These are phyloP conservation scores for Spathaspora hagerdaliae DNA, from an alignment of 805 yeast genomes.

Conservation along the genomic window DNA sequence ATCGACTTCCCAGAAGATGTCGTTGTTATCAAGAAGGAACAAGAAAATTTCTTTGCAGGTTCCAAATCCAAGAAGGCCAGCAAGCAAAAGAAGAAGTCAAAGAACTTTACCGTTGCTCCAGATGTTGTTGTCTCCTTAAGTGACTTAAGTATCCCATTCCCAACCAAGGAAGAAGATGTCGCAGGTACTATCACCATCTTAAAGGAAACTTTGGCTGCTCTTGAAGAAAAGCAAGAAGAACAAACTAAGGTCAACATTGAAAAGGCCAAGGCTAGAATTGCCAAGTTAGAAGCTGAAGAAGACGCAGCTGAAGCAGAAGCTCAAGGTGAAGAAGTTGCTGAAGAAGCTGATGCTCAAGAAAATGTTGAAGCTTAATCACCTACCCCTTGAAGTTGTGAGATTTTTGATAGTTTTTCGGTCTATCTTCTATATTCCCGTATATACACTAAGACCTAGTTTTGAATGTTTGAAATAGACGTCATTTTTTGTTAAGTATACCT, in stretches of 20 bases:
- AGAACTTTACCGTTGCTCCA: constrained; percentile 71
- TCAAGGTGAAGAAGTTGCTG: constrained; percentile 6
- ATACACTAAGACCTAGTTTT: no score
- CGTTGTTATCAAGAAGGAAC: constrained; percentile 60
- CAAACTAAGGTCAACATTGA: constrained; percentile 74
- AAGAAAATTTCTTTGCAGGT: constrained; percentile 54
- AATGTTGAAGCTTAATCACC: not conserved
- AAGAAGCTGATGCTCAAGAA: constrained; percentile 1
- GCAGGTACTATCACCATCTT: constrained; percentile 61
- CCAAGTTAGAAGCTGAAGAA: constrained; percentile 55
- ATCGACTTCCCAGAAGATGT: constrained; percentile 63
- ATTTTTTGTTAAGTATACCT: no score
- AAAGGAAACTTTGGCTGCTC: constrained; percentile 67
- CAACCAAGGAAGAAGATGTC: constrained; percentile 70
- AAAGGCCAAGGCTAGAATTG: constrained; percentile 73
- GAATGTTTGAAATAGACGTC: no score
- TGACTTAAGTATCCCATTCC: constrained; percentile 73
- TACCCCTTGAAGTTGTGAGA: no score
- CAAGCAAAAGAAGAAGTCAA: constrained; percentile 47
- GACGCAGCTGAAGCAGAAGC: constrained; percentile 35
- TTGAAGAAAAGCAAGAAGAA: constrained; percentile 69
- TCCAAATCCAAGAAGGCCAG: constrained; percentile 35
- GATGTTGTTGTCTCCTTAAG: constrained; percentile 72
- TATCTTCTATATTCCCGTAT: no score
- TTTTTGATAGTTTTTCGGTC: no score